These are phyloP conservation scores for Rhododendron ovatum DNA, from an alignment of 148 eudicot genomes.

Conservation along the genomic window DNA sequence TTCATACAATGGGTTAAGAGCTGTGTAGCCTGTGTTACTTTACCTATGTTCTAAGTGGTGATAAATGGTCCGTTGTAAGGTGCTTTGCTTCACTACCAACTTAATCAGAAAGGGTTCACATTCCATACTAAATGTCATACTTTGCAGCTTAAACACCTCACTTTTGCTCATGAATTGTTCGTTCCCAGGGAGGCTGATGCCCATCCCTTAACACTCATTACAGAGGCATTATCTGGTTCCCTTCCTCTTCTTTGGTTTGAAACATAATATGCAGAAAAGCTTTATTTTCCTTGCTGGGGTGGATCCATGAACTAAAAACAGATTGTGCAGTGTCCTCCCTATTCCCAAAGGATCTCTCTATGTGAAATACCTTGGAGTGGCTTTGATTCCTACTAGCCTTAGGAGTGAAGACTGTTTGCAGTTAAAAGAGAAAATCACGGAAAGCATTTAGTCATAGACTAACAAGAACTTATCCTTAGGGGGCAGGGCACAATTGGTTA, in stretches of 20 bases:
- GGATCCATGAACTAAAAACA: not conserved
- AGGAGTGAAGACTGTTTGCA: not conserved
- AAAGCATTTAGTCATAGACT: not conserved
- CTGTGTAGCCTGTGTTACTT: too few relatives aligned
- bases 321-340: not conserved
- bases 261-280: not conserved
- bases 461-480: not conserved
- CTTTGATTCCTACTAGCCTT: not conserved
- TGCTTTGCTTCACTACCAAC: not conserved
- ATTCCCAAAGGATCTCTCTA: not conserved
- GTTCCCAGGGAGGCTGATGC: not conserved
- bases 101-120: not conserved
- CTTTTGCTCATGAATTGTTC: not conserved
- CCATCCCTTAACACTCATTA: not conserved
- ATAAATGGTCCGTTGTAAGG: not conserved
- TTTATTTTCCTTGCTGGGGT: not conserved
- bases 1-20: too few relatives aligned
- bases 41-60: not conserved
- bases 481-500: not conserved
- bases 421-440: not conserved
- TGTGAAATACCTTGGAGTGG: not conserved
- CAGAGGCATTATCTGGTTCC: not conserved
- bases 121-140: not conserved
- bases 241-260: not conserved
- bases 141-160: not conserved